Conservation (phyloP, 306 rosid genomes). For the Quercus gilva region DNA sequence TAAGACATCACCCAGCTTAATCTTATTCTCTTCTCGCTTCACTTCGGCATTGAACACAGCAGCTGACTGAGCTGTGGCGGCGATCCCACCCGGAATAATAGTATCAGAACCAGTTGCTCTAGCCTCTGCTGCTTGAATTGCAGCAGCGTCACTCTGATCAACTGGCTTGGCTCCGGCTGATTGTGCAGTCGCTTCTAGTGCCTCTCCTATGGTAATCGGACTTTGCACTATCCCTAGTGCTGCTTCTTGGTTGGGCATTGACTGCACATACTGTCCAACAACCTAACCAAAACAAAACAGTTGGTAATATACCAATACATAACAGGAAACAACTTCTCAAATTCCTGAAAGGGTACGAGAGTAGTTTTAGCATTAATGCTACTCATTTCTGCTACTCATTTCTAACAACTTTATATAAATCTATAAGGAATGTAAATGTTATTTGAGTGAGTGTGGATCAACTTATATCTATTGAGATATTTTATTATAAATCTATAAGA, state of each 20-base stretch:
- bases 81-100: constrained; percentile 46
- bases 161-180: constrained; percentile 49
- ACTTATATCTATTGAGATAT: no score
- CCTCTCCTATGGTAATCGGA: constrained; percentile 67
- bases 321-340: no score
- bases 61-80: constrained; percentile 55
- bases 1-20: constrained; percentile 53
- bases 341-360: no score
- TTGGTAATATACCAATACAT: no score
- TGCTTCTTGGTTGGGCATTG: constrained; percentile 27
- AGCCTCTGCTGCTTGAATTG: constrained; percentile 71
- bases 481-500: no score
- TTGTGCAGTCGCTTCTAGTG: constrained; percentile 59
- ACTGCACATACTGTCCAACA: constrained; percentile 43
- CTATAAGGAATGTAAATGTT: no score
- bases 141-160: constrained; percentile 56
- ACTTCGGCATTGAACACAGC: constrained; percentile 42
- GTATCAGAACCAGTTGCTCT: constrained; percentile 51
- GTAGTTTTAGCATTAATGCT: no score
- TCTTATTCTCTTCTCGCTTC: constrained; percentile 37
- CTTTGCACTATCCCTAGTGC: background rate
- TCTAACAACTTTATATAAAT: no score
- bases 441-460: no score
- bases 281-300: constrained; percentile 36
- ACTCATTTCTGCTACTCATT: no score